Evolutionary conservation across 805 yeast genomes (phyloP), one percentile per base, ranked within the genome.

Genomic region (Kazachstania kunashirensis): DNA sequence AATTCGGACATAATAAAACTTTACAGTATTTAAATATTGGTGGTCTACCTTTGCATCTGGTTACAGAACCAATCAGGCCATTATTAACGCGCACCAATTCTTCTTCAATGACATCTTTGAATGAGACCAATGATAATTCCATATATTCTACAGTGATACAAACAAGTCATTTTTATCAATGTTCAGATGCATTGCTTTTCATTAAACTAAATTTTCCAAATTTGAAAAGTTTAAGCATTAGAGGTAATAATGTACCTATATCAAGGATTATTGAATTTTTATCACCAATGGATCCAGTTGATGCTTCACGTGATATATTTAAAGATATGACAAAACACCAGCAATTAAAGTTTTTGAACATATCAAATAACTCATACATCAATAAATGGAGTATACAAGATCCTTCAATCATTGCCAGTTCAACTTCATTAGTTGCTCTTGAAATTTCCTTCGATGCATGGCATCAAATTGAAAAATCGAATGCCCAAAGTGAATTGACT

Each of bases 391-490:
- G 77, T 1, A 54, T 76, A 9, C 79, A 73, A 37, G 66, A 66
- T 43, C 61, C 67, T 12, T 57, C 55, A 9, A 55, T 73, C 29
- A 57, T 73, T 24, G 63, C 67, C 18, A 57, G 68, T 33, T 71
- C 71, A 30, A 61, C 67, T 3, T 54, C 66, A n/a, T 62, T 84
- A 25, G 62, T 63, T 29, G 80, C 84, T 4, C 62, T 81, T 41
- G 96, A 85, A 55, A 71, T 78, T 39, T 76, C 75, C 38, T 72
- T 73, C 52, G 75, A 71, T 44, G 52, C 61, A 12, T 57, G 62
- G 62, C 59, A 53, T 29, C 54, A 52, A 29, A 45, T 57, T 19
- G 62, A 57, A 38, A 49, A 51, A 27, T 31, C 48, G 3, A 55
- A 57, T 40, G 38, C 39, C 4, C 37, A 46, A 7, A 56, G 49